Conservation (phyloP, 2,329 filamentous ascomycete genomes). For the Bisporella sp. region DNA sequence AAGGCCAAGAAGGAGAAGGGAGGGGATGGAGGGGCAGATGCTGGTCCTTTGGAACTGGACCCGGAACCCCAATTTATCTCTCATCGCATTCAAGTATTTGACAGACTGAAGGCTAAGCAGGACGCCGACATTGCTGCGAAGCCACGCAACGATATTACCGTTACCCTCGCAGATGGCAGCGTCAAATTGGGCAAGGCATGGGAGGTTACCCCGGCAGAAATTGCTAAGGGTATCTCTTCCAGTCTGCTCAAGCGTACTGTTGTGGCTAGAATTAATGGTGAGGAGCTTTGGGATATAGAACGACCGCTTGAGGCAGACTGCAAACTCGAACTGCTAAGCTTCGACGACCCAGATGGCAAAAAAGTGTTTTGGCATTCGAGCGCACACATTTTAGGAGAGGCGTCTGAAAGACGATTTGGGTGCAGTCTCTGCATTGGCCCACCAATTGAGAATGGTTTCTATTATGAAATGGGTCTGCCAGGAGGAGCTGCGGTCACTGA, state of each 20-base stretch:
- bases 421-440: slow-evolving; percentile 92
- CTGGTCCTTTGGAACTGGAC: slow-evolving; percentile 39
- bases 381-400: slow-evolving; percentile 93
- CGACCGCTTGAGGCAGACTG: slow-evolving; percentile 84
- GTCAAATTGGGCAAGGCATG: slow-evolving; percentile 71
- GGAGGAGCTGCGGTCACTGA: slow-evolving; percentile 64
- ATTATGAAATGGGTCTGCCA: slow-evolving; percentile 90
- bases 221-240: slow-evolving; percentile 76
- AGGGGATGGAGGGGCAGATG: slow-evolving; percentile 35
- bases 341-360: slow-evolving; percentile 67
- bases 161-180: slow-evolving; percentile 68
- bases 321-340: slow-evolving; percentile 77
- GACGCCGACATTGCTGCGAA: slow-evolving; percentile 68
- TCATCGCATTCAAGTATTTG: slow-evolving; percentile 79
- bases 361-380: slow-evolving; percentile 98
- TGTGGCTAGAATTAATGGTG: slow-evolving; percentile 74
- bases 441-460: slow-evolving; percentile 86
- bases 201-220: slow-evolving; percentile 81
- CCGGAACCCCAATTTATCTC: slow-evolving; percentile 70
- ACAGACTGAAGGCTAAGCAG: slow-evolving; percentile 77
- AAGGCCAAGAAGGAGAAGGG: slow-evolving; percentile 43
- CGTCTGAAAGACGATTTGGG: slow-evolving; percentile 81
- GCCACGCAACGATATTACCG: slow-evolving; percentile 65
- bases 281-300: slow-evolving; percentile 85
- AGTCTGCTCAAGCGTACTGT: slow-evolving; percentile 80